Conservation (phyloP, 2,329 filamentous ascomycete species). For the Aspergillus oerlinghausenensis region DNA sequence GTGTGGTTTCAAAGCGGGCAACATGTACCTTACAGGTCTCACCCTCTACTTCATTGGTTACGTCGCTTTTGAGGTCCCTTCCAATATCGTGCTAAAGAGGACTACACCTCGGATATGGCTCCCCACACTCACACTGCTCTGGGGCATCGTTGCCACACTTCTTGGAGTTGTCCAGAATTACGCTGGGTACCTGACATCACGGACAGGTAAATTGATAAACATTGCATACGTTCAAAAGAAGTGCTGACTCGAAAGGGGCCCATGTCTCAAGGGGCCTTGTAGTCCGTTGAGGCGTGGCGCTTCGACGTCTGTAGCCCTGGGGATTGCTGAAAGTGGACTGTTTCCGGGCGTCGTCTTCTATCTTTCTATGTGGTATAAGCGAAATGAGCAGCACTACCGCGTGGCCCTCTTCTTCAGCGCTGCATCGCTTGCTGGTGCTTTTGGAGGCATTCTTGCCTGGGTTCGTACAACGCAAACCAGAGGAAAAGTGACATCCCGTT, state of each 20-base stretch:
- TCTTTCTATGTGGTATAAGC: slow-evolving; percentile 60
- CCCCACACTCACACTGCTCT: slow-evolving; percentile 41
- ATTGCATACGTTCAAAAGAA: not conserved
- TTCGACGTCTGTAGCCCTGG: slow-evolving; percentile 35
- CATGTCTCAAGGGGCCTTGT: not conserved
- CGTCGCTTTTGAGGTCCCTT: slow-evolving; percentile 38
- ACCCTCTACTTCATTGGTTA: slow-evolving; percentile 39
- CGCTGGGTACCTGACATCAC: slow-evolving; percentile 43
- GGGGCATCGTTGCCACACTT: slow-evolving; percentile 49
- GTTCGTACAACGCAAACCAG: slow-evolving; percentile 12
- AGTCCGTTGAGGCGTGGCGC: not conserved
- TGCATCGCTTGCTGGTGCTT: slow-evolving; percentile 55
- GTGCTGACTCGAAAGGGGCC: not conserved
- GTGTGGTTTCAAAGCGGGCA: slow-evolving; percentile 21
- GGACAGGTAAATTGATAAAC: slow-evolving; percentile 30
- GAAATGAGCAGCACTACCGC: slow-evolving; percentile 54
- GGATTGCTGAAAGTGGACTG: slow-evolving; percentile 50
- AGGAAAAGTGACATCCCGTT: not conserved
- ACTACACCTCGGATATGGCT: slow-evolving; percentile 37
- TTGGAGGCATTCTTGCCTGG: slow-evolving; percentile 57
- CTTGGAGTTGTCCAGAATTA: slow-evolving; percentile 48
- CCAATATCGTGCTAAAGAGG: slow-evolving; percentile 39
- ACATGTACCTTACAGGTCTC: slow-evolving; percentile 38
- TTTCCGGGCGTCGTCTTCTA: slow-evolving; percentile 55
- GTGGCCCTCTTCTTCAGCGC: slow-evolving; percentile 59